Evolutionary conservation across 208 protist species (phyloP).

Genomic region (Strigomonas culicis): DNA sequence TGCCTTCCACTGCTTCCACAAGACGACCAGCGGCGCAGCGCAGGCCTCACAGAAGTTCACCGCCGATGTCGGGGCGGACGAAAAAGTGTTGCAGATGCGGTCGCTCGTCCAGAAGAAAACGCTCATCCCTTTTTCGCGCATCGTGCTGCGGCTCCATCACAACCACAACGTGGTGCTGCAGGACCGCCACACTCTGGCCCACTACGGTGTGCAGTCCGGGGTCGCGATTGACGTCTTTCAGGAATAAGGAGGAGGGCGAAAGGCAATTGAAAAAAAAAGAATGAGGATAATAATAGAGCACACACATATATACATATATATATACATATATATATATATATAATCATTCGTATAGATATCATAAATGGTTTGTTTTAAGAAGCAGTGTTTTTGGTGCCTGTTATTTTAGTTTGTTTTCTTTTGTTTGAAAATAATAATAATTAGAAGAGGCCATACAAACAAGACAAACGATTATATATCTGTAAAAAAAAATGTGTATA

Average conservation of each 20-base stretch:
- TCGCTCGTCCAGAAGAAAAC: slow-evolving; percentile 74
- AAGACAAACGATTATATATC: slow-evolving; percentile 2
- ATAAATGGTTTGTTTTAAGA: not conserved
- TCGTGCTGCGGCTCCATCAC: slow-evolving; percentile 33
- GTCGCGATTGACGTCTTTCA: slow-evolving; percentile 71
- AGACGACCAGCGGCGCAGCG: not conserved
- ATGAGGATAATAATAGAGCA: not conserved
- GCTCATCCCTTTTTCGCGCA: slow-evolving; percentile 81
- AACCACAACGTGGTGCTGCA: slow-evolving; percentile 26
- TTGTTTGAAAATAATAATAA: not conserved
- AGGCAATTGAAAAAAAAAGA: not conserved
- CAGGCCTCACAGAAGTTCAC: slow-evolving; percentile 53
- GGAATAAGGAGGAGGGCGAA: slow-evolving; percentile 28
- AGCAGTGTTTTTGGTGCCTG: no score
- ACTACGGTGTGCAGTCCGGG: slow-evolving; percentile 70
- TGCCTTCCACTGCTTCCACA: slow-evolving; percentile 24
- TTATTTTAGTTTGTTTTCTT: slow-evolving; percentile 4
- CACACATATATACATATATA: not conserved
- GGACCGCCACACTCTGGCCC: slow-evolving; percentile 64
- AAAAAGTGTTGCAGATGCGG: slow-evolving; percentile 77
- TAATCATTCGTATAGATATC: not conserved
- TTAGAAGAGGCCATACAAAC: not conserved
- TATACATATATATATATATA: slow-evolving; percentile 3
- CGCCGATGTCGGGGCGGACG: slow-evolving; percentile 38
- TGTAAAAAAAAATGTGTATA: slow-evolving; percentile 1